Evolutionary conservation across 345 rosid genomes (phyloP).

Genomic region (Carallia brachiata): DNA sequence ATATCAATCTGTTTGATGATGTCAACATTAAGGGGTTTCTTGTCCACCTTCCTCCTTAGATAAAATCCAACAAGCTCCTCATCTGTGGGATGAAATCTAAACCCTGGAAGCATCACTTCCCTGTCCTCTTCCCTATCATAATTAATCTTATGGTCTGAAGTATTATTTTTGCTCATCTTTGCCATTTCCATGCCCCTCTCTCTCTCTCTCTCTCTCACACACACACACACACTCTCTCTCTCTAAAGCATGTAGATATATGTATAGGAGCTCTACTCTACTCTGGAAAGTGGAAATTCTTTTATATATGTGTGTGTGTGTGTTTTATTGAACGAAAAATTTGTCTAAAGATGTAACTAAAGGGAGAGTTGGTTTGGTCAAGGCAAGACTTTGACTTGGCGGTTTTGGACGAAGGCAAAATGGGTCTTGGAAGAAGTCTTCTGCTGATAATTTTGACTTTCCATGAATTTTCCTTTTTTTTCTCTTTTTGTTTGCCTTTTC

Average conservation of each 20-base stretch:
- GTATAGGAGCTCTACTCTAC: neutral
- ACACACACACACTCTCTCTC: neutral
- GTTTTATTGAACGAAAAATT: neutral
- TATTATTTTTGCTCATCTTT: constrained; percentile 4
- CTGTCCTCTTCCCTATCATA: constrained; percentile 13
- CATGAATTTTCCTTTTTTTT: no score
- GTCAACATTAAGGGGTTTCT: constrained; percentile 24
- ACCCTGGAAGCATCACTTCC: constrained; percentile 21
- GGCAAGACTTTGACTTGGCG: constrained; percentile 2
- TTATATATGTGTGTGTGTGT: neutral
- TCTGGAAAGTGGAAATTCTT: neutral
- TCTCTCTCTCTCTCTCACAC: neutral
- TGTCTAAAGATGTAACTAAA: neutral
- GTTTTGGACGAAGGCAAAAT: neutral
- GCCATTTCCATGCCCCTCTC: constrained; percentile 9
- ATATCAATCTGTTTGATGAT: constrained; percentile 33
- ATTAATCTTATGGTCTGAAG: neutral
- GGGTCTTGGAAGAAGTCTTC: neutral
- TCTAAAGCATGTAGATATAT: neutral
- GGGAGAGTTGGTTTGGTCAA: neutral
- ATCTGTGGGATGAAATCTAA: constrained; percentile 37
- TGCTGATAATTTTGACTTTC: neutral
- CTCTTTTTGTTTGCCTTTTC: no score
- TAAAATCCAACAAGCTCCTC: constrained; percentile 40
- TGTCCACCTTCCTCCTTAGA: constrained; percentile 30